phyloP scores from a whole-genome alignment of 768 basidiomycete species.

The Pleurotus giganteus region DNA sequence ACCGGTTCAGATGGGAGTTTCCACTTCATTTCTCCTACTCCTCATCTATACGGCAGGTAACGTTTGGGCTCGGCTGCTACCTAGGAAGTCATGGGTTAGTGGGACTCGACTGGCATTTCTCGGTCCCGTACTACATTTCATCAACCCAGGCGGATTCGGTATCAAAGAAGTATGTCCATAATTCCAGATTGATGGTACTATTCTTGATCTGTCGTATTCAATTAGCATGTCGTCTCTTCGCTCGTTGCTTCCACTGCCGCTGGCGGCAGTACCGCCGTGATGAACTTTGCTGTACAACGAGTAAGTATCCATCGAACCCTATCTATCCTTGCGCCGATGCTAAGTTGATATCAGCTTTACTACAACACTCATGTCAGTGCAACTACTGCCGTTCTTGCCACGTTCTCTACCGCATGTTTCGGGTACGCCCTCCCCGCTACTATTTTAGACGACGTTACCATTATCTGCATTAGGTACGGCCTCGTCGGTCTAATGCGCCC shows the following conservation, averaged over 20 bases:
- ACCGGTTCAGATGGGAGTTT: conserved; percentile 48
- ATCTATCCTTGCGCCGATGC: background rate
- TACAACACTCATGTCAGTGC: conserved; percentile 55
- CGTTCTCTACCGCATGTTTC: conserved; percentile 63
- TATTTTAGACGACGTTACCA: background rate
- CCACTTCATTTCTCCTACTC: conserved; percentile 57
- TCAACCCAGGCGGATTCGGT: conserved; percentile 56
- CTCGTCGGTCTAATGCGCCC: conserved; percentile 58
- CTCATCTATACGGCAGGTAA: conserved; percentile 50
- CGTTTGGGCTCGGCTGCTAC: conserved; percentile 48
- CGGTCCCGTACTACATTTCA: conserved; percentile 38
- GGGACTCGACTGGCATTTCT: conserved; percentile 42
- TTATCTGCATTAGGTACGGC: conserved; percentile 44
- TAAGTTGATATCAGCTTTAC: conserved; percentile 39
- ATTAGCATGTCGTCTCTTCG: conserved; percentile 58
- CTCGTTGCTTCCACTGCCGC: conserved; percentile 58
- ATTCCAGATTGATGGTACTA: background rate
- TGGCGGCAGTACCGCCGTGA: conserved; percentile 48
- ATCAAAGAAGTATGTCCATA: conserved; percentile 50
- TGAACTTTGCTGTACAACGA: conserved; percentile 60
- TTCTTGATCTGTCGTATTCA: background rate
- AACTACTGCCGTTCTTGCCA: conserved; percentile 55
- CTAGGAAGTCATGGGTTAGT: conserved; percentile 36
- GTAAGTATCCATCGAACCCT: conserved; percentile 25
- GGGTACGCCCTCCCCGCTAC: conserved; percentile 32